A percentile compares a stretch with the other conserved stretches of the same genome.
phyloP scores from a whole-genome alignment of 2,329 filamentous ascomycete genomes.

The Penicillium sp. region DNA sequence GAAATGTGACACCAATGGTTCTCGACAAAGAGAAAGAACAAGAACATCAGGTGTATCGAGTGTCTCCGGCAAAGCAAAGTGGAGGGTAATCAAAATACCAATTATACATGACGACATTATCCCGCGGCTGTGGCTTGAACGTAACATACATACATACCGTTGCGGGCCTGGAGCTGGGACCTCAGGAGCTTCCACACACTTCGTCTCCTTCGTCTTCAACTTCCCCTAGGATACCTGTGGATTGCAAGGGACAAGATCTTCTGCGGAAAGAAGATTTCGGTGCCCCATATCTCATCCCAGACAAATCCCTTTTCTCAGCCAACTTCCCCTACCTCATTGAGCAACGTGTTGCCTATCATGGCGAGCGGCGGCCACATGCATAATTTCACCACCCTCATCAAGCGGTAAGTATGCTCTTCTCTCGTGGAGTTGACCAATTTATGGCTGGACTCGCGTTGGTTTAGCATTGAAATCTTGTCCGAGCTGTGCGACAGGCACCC shows the following conservation, averaged over 20 bases:
- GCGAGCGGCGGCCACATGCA: slow-evolving; percentile 78
- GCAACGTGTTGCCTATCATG: slow-evolving; percentile 51
- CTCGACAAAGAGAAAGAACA: background rate
- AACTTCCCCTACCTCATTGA: slow-evolving; percentile 6
- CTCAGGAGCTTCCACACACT: slow-evolving; percentile 18
- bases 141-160: slow-evolving; percentile 6
- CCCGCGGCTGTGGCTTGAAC: background rate
- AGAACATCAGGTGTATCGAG: slow-evolving; percentile 5
- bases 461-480: background rate
- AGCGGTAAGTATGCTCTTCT: slow-evolving; percentile 65
- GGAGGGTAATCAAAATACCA: slow-evolving; percentile 19
- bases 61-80: slow-evolving; percentile 4
- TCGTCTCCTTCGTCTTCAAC: slow-evolving; percentile 6
- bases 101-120: slow-evolving; percentile 14
- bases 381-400: slow-evolving; percentile 95
- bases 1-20: background rate
- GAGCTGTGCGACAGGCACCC: background rate
- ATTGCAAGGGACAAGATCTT: background rate
- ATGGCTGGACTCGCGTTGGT: background rate
- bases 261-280: background rate
- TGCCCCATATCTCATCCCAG: background rate
- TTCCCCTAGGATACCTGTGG: slow-evolving; percentile 1
- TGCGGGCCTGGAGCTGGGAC: slow-evolving; percentile 17
- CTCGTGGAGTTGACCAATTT: background rate
- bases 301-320: background rate